phyloP scores from a whole-genome alignment of 2,329 filamentous ascomycete species.

The Penicillium corylophilum region DNA sequence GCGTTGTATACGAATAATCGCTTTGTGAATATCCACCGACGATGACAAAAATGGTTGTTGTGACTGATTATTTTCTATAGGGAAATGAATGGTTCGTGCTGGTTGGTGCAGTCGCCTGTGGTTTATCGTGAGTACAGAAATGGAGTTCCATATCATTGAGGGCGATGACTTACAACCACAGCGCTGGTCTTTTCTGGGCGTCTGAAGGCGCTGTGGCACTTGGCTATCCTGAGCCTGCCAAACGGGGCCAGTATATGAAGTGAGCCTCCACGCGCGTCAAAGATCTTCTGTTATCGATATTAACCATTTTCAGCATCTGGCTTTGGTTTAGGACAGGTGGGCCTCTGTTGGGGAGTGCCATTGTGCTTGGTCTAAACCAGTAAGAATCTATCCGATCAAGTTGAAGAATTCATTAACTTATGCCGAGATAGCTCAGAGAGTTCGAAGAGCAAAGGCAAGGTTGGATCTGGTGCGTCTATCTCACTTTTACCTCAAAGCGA shows the following conservation, averaged over 20 bases:
- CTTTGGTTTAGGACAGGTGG: constrained; percentile 53
- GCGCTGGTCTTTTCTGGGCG: constrained; percentile 53
- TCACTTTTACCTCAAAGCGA: not conserved
- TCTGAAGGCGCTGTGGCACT: constrained; percentile 52
- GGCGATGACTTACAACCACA: not conserved
- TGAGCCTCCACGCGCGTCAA: not conserved
- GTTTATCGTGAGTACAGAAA: constrained; percentile 39
- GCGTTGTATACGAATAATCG: constrained; percentile 47
- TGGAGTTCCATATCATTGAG: not conserved
- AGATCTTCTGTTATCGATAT: not conserved
- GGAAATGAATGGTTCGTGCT: constrained; percentile 55
- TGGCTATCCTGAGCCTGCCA: constrained; percentile 49
- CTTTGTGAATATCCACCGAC: constrained; percentile 18
- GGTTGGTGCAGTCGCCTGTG: constrained; percentile 50
- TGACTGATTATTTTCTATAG: constrained; percentile 13
- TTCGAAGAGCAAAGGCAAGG: constrained; percentile 24
- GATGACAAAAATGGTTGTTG: accelerated
- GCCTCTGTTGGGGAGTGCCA: constrained; percentile 49
- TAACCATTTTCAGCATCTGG: constrained; percentile 36
- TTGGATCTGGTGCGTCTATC: constrained; percentile 20
- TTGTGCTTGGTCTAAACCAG: constrained; percentile 49
- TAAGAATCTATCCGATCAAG: constrained; percentile 4
- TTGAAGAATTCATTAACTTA: not conserved
- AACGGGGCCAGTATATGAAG: constrained; percentile 50
- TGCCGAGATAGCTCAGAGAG: constrained; percentile 4